Percentiles rank a stretch among this genome's conserved stretches.
Evolutionary conservation across 1,284 basidiomycete genomes (phyloP).

Genomic region (Waitea zeae): DNA sequence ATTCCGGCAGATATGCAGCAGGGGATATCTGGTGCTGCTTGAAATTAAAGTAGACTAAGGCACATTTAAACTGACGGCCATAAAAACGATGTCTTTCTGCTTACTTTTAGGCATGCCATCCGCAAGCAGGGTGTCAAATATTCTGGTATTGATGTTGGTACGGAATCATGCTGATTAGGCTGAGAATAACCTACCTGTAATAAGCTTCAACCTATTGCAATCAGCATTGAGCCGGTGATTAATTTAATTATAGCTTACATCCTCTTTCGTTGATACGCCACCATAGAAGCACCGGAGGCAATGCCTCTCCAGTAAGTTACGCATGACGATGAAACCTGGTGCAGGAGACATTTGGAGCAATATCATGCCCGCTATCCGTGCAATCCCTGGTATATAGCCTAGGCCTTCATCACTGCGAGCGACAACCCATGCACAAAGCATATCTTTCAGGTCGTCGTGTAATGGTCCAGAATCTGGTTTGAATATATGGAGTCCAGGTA

Average conservation of each 20-base stretch:
- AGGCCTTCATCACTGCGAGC: constrained; percentile 78
- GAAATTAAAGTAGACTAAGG: constrained; percentile 82
- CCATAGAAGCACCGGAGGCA: constrained; percentile 79
- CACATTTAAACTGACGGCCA: background rate
- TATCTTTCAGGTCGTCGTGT: constrained; percentile 73
- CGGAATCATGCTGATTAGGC: constrained; percentile 6
- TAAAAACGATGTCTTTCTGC: constrained; percentile 8
- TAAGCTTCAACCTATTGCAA: constrained; percentile 4
- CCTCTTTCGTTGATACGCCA: constrained; percentile 48
- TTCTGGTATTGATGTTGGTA: constrained; percentile 26
- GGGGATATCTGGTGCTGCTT: constrained; percentile 82
- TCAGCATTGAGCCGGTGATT: background rate
- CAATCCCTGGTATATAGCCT: constrained; percentile 54
- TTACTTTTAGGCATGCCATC: constrained; percentile 90
- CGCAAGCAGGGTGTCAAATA: constrained; percentile 83
- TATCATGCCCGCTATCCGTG: constrained; percentile 77
- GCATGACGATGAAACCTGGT: constrained; percentile 72
- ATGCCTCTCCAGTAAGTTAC: constrained; percentile 80
- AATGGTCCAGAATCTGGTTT: constrained; percentile 63
- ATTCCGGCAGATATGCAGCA: constrained; percentile 57
- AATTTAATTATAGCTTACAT: constrained; percentile 35
- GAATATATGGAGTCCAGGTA: constrained; percentile 86
- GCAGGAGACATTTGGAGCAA: constrained; percentile 72
- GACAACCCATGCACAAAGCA: constrained; percentile 86
- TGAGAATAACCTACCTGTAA: constrained; percentile 23